Evolutionary conservation across 495 filamentous ascomycete genomes (phyloP).

Genomic region (Aspergillus mulundensis): DNA sequence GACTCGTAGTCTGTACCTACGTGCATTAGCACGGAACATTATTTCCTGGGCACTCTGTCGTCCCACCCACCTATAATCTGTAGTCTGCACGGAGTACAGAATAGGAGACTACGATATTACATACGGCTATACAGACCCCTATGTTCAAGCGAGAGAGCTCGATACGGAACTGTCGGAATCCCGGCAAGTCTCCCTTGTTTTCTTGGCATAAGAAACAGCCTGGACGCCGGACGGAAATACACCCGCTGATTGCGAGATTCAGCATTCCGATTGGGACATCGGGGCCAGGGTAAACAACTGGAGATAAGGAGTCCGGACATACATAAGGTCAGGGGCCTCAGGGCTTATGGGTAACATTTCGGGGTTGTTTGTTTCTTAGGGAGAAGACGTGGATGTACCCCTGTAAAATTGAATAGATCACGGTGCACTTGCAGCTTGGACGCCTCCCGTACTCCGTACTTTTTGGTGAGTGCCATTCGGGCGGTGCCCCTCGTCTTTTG

Average conservation of each 20-base stretch:
- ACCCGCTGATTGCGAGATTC: slow-evolving; percentile 4
- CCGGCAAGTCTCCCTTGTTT: slow-evolving; percentile 14
- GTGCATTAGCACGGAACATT: slow-evolving; percentile 6
- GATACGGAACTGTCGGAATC: slow-evolving; percentile 4
- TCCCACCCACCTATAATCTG: not conserved
- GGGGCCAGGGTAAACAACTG: not conserved
- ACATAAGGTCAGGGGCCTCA: not conserved
- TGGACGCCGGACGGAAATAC: not conserved
- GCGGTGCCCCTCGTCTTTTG: not conserved
- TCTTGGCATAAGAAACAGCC: slow-evolving; percentile 17
- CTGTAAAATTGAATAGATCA: not conserved
- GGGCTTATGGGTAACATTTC: not conserved
- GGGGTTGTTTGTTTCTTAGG: not conserved
- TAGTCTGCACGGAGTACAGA: not conserved
- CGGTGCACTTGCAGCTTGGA: not conserved
- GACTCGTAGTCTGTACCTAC: not conserved
- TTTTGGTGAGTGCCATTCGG: not conserved
- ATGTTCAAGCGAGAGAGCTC: not conserved
- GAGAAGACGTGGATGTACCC: not conserved
- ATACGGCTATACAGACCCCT: too few relatives aligned
- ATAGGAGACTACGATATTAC: too few relatives aligned
- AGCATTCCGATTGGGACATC: slow-evolving; percentile 5
- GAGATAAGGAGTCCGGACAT: not conserved
- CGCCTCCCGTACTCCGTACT: not conserved
- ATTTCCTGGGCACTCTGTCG: not conserved